These are phyloP conservation scores for Fusarium sp. DNA, from an alignment of 2,329 filamentous ascomycete genomes.

Conservation along the genomic window DNA sequence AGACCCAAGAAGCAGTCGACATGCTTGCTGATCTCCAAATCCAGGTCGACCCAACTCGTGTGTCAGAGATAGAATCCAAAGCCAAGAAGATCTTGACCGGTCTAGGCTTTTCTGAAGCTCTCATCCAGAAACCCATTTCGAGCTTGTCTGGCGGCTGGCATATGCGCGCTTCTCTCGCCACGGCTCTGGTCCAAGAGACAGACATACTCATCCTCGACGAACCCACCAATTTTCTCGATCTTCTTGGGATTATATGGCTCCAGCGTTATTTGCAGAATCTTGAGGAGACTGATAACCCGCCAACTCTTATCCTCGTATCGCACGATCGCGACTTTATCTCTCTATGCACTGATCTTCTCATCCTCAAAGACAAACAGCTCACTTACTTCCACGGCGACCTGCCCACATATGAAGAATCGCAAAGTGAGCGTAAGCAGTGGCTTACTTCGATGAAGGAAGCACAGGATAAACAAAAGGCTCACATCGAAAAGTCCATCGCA, in stretches of 20 bases:
- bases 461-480: constrained; percentile 82
- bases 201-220: constrained; percentile 88
- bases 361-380: constrained; percentile 78
- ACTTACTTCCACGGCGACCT: constrained; percentile 82
- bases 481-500: constrained; percentile 83
- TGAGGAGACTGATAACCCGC: constrained; percentile 64
- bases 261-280: constrained; percentile 76
- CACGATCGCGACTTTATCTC: constrained; percentile 88
- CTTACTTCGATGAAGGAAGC: constrained; percentile 83
- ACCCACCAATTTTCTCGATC: constrained; percentile 87
- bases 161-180: constrained; percentile 76
- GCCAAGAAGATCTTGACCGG: constrained; percentile 76
- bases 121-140: constrained; percentile 70
- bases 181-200: constrained; percentile 76
- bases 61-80: constrained; percentile 73
- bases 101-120: constrained; percentile 76
- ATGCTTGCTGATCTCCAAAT: constrained; percentile 77
- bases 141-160: constrained; percentile 83
- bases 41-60: constrained; percentile 74
- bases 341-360: constrained; percentile 80
- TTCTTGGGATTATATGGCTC: constrained; percentile 87
- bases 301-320: constrained; percentile 82
- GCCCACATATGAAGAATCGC: constrained; percentile 76
- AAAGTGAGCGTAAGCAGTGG: constrained; percentile 75
- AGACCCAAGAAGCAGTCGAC: constrained; percentile 77